Percentiles rank a stretch among this genome's conserved stretches.
These are phyloP conservation scores for Pythium periplocum DNA, from an alignment of 352 stramenopile species.

Conservation along the genomic window DNA sequence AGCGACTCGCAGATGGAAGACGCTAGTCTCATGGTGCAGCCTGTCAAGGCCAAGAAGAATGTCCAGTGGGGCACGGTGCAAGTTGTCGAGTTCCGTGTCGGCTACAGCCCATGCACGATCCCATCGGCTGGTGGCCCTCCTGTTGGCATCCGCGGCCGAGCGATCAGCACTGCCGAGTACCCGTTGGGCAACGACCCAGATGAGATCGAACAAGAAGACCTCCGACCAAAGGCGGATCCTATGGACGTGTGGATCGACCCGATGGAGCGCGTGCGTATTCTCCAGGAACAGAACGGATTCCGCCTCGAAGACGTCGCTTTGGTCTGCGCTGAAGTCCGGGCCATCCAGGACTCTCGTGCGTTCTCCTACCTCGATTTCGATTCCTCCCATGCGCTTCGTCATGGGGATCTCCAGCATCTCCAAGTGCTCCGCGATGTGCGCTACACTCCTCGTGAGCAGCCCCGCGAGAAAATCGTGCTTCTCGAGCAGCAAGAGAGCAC, in stretches of 20 bases:
- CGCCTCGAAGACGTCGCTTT: constrained; percentile 35
- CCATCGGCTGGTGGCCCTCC: constrained; percentile 39
- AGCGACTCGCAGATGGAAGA: constrained; percentile 20
- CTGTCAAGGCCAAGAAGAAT: constrained; percentile 24
- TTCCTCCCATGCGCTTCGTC: constrained; percentile 14
- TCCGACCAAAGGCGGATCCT: constrained; percentile 11
- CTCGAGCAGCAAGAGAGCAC: constrained; percentile 9
- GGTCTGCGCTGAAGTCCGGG: constrained; percentile 38
- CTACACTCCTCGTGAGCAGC: background rate
- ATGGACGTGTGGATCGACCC: constrained; percentile 46
- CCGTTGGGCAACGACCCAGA: constrained; percentile 17
- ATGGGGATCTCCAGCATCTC: constrained; percentile 21
- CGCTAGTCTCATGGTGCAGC: constrained; percentile 8
- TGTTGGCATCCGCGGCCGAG: constrained; percentile 36
- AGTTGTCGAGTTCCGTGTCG: constrained; percentile 41
- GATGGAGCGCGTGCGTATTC: constrained; percentile 35
- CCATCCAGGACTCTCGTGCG: constrained; percentile 31
- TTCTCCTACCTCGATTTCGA: constrained; percentile 27
- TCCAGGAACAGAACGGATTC: constrained; percentile 30
- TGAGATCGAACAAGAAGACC: constrained; percentile 27
- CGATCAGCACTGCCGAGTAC: constrained; percentile 18
- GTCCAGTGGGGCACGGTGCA: constrained; percentile 39
- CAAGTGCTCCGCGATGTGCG: constrained; percentile 13
- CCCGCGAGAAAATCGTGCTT: constrained; percentile 17
- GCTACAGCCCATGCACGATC: constrained; percentile 45